These are phyloP conservation scores for Chenopodium suecicum DNA, from an alignment of 148 eudicot species.

Conservation along the genomic window DNA sequence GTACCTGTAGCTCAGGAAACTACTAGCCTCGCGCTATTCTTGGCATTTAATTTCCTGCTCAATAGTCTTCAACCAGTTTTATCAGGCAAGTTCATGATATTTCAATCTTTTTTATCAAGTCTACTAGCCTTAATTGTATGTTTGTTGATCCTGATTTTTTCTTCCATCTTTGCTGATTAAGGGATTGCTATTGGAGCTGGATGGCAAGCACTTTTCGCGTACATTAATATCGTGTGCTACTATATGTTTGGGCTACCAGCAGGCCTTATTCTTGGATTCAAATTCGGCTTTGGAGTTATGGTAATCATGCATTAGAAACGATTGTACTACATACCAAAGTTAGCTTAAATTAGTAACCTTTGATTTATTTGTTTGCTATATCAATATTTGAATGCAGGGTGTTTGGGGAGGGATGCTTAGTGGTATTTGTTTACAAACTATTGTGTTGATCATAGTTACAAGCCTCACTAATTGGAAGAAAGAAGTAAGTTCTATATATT, in stretches of 20 bases:
- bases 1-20: conserved; percentile 56
- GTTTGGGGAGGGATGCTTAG: conserved; percentile 79
- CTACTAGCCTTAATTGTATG: no score
- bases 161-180: not conserved
- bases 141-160: no score
- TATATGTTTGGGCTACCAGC: conserved; percentile 70
- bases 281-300: conserved; percentile 46
- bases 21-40: conserved; percentile 46
- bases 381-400: conserved; percentile 42
- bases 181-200: conserved; percentile 92
- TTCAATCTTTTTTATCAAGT: no score
- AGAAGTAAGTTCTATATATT: conserved; percentile 42
- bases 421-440: conserved; percentile 64
- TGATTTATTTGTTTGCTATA: not conserved
- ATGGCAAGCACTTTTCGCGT: conserved; percentile 77
- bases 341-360: not conserved
- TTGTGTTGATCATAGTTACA: conserved; percentile 44
- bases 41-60: conserved; percentile 47
- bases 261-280: conserved; percentile 66
- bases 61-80: conserved; percentile 69
- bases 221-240: conserved; percentile 70
- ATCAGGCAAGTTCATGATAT: conserved; percentile 33
- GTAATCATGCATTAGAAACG: conserved; percentile 23
- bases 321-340: no score
- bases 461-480: conserved; percentile 60